Conservation (phyloP, 1,284 basidiomycete species). For the Heterobasidion parviporum region DNA sequence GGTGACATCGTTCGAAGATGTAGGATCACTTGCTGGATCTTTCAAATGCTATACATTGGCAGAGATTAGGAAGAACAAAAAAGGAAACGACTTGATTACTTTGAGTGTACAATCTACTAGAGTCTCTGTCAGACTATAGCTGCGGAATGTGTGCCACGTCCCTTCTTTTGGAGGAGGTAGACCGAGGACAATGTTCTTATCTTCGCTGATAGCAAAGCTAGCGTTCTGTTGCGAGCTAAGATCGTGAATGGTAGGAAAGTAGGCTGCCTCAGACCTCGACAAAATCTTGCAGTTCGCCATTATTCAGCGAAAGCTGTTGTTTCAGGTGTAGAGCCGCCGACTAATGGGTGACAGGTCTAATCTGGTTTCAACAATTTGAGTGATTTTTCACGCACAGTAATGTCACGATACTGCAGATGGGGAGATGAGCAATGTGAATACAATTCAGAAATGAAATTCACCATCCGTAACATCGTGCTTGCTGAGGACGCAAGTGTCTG, state of each 20-base stretch:
- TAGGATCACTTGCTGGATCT: no score
- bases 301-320: slow-evolving; percentile 33
- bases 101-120: slow-evolving; percentile 28
- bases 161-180: slow-evolving; percentile 34
- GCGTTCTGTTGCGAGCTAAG: slow-evolving; percentile 24
- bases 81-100: slow-evolving; percentile 14
- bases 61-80: no score
- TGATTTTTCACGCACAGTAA: slow-evolving; percentile 23
- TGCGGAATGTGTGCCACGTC: slow-evolving; percentile 28
- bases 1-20: no score
- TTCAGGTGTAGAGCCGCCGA: slow-evolving; percentile 40
- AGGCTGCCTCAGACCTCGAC: slow-evolving; percentile 28
- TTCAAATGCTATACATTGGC: no score
- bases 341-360: slow-evolving; percentile 16
- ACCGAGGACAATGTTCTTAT: slow-evolving; percentile 38
- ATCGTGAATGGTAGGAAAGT: background rate
- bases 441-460: background rate
- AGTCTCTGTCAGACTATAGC: slow-evolving; percentile 35
- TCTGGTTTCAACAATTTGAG: background rate
- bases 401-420: slow-evolving; percentile 33
- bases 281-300: slow-evolving; percentile 40
- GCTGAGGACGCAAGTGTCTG: slow-evolving; percentile 6
- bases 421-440: background rate
- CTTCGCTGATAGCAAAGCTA: slow-evolving; percentile 32
- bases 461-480: slow-evolving; percentile 7